These are phyloP conservation scores for Suillus brevipes DNA, from an alignment of 768 basidiomycete genomes.

Conservation along the genomic window DNA sequence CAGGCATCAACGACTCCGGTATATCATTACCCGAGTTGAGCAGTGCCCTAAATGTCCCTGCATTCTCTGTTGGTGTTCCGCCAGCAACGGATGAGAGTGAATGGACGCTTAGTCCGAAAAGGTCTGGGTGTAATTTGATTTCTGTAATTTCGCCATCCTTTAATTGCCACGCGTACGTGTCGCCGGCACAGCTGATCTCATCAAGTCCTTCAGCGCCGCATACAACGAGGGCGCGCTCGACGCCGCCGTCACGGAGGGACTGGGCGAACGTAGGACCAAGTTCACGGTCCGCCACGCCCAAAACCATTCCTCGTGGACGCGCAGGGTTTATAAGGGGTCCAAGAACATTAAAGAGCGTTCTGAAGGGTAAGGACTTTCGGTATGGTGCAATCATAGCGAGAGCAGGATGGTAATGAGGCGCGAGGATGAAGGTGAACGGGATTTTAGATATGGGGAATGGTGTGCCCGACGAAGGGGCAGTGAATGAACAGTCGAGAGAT, in stretches of 20 bases:
- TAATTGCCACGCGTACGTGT: constrained; percentile 84
- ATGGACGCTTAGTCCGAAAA: constrained; percentile 78
- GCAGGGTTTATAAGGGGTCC: constrained; percentile 95
- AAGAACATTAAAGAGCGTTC: constrained; percentile 94
- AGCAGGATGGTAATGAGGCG: constrained; percentile 89
- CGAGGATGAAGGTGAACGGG: constrained; percentile 93
- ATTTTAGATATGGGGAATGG: constrained; percentile 52
- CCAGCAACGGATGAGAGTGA: constrained; percentile 71
- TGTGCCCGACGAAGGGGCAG: constrained; percentile 50
- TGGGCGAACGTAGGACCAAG: constrained; percentile 82
- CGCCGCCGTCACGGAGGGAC: constrained; percentile 70
- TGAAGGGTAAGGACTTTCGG: constrained; percentile 85
- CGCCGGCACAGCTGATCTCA: constrained; percentile 94
- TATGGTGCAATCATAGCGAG: constrained; percentile 81
- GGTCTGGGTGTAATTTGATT: constrained; percentile 59
- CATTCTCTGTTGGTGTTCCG: constrained; percentile 78
- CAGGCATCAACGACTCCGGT: constrained; percentile 57
- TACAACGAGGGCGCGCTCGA: constrained; percentile 85
- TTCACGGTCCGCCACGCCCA: constrained; percentile 83
- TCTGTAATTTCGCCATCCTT: constrained; percentile 65
- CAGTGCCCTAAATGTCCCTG: constrained; percentile 65
- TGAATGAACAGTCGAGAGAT: constrained; percentile 77
- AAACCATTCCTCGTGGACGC: constrained; percentile 80
- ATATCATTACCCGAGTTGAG: constrained; percentile 57
- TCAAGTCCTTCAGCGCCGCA: constrained; percentile 91